Evolutionary conservation across 2,329 filamentous ascomycete genomes (phyloP), one percentile per base, ranked within the genome.

Genomic region (Madurella fahalii): DNA sequence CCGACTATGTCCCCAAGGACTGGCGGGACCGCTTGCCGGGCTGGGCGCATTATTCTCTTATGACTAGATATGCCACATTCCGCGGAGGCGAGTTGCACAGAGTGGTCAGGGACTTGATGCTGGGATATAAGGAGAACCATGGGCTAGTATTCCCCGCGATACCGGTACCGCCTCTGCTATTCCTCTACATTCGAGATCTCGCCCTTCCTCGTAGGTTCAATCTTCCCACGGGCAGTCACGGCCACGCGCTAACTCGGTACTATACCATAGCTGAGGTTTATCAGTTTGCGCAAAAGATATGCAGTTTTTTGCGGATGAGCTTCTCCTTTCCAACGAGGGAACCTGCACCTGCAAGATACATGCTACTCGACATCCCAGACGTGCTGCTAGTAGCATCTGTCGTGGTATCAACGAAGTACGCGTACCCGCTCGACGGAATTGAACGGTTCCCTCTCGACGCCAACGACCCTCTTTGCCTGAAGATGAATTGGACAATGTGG

Each of bases 401-500:
- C 3, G 74, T 96, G 2, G 77, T 95, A 13, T 83, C 87, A 4
- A 84, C 87, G 3, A 96, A 96, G 64, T 69, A 96, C 2, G 76
- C 87, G 17, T 91, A 90, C 63, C 90, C 93, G 0, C 83, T 96
- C 43, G 83, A 90, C 63, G 73, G 74, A 18, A 64, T 77, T 12
- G 68, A 75, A 50, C 74, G 85, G 41, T 74, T 76, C 61, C 79
- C 78, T 8, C 69, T 66, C 37, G 76, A 74, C 16, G 60, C 72
- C 13, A 71, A 73, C 9, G 85, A 89, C 54, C 79, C 84, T 1
- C 76, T 82, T 13, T 74, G 75, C 3, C 70, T 84, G n/a, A 69
- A 71, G 17, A 74, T 96, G 52, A 75, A 93, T 65, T 97, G 93
- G 93, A 59, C 70, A 0, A 71, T 70, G 31, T 97, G 93, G 93